These are phyloP conservation scores for Globisporangium spinosum DNA, from an alignment of 352 stramenopile species.

Conservation along the genomic window DNA sequence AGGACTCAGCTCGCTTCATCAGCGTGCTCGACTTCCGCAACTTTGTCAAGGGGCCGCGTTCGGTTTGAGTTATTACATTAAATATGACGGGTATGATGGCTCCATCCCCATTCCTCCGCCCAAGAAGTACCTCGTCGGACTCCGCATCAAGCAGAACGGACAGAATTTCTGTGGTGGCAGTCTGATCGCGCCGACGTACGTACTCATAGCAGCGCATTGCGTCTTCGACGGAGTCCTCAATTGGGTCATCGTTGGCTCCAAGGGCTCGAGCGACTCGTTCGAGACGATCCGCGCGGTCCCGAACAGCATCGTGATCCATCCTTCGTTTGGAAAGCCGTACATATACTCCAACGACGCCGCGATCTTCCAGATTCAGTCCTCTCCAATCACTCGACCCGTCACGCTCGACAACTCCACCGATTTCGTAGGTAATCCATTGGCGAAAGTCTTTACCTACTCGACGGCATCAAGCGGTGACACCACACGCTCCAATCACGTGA, in stretches of 20 bases:
- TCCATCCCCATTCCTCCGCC: not conserved
- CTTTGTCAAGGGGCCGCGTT: not conserved
- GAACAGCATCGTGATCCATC: conserved; percentile 3
- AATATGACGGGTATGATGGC: not conserved
- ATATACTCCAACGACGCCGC: not conserved
- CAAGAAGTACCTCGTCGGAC: not conserved
- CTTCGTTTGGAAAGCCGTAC: not conserved
- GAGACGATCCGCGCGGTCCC: not conserved
- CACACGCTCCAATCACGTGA: not conserved
- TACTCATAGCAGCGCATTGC: not conserved
- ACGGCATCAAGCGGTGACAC: not conserved
- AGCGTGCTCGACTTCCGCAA: not conserved
- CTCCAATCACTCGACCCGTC: not conserved
- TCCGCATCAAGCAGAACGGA: not conserved
- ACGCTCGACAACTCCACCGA: not conserved
- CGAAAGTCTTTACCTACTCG: not conserved
- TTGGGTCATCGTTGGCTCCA: not conserved
- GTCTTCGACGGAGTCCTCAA: not conserved
- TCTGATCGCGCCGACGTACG: not conserved
- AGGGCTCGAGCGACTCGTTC: not conserved
- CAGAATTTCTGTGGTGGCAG: not conserved
- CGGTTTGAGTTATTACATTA: not conserved
- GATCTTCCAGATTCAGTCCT: not conserved
- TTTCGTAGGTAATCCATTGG: not conserved
- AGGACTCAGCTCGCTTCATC: not conserved